phyloP scores from a whole-genome alignment of 1,139 yeast genomes.

The Saccharomycopsis hybrid region DNA sequence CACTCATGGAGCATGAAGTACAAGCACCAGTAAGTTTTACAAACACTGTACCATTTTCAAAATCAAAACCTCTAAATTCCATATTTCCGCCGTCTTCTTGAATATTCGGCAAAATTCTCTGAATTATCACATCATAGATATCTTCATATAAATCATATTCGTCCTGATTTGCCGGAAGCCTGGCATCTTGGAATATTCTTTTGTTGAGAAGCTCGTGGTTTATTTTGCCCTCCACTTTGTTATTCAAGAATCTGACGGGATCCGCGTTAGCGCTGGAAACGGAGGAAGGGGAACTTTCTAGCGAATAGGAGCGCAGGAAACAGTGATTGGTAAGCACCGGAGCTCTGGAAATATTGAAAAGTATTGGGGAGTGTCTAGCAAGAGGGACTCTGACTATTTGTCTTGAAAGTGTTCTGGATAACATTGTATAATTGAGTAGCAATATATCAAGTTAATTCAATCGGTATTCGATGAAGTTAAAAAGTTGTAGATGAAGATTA shows the following conservation, averaged over 20 bases:
- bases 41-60: constrained; percentile 61
- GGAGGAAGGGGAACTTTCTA: background rate
- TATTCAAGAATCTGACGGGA: background rate
- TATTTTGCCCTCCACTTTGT: constrained; percentile 2
- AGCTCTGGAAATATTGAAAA: background rate
- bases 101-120: constrained; percentile 58
- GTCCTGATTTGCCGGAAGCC: constrained; percentile 17
- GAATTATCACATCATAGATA: constrained; percentile 54
- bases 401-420: constrained; percentile 1
- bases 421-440: background rate
- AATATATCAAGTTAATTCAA: too few species aligned
- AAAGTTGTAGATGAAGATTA: too few species aligned
- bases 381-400: background rate
- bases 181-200: constrained; percentile 18
- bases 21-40: constrained; percentile 80
- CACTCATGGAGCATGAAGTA: constrained; percentile 69
- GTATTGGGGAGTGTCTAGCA: background rate
- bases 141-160: constrained; percentile 29
- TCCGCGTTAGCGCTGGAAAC: background rate
- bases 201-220: constrained; percentile 11
- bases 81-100: constrained; percentile 84
- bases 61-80: constrained; percentile 65
- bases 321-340: constrained; percentile 3
- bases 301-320: constrained; percentile 4
- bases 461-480: too few species aligned